phyloP scores from a whole-genome alignment of 768 basidiomycete genomes.

The Leucosporidium scottii region DNA sequence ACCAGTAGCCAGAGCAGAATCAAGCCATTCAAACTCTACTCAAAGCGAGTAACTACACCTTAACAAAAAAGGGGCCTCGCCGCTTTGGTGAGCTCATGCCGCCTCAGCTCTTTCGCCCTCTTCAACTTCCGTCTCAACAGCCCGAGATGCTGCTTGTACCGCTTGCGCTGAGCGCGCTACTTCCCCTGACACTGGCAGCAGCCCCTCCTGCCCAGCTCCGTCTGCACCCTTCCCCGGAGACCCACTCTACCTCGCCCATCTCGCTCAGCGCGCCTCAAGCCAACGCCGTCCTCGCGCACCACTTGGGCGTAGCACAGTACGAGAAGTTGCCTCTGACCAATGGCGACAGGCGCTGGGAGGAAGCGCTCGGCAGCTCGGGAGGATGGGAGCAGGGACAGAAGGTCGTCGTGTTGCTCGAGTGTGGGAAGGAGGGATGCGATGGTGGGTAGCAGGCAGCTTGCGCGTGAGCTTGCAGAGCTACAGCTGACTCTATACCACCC shows the following conservation, averaged over 20 bases:
- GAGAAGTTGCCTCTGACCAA: conserved; percentile 8
- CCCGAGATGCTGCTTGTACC: too few species aligned
- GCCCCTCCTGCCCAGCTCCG: too few species aligned
- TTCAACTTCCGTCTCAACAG: too few species aligned
- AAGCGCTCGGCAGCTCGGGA: not conserved
- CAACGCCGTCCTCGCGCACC: conserved; percentile 31
- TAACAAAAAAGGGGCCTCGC: too few species aligned
- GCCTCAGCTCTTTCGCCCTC: too few species aligned
- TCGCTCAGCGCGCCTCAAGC: conserved; percentile 16
- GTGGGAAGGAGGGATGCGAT: conserved; percentile 13
- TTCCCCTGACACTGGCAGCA: too few species aligned
- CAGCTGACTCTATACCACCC: not conserved
- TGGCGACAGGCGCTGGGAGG: not conserved
- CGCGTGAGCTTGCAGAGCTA: not conserved
- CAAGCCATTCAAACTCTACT: too few species aligned
- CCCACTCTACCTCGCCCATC: not conserved
- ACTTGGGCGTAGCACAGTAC: conserved; percentile 25
- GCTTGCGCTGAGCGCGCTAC: too few species aligned
- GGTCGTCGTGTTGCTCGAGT: conserved; percentile 30
- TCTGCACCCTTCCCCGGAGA: too few species aligned
- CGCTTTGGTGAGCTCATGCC: too few species aligned
- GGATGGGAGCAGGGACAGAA: not conserved
- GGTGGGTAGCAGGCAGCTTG: not conserved
- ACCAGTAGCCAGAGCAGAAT: too few species aligned
- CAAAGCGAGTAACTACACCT: too few species aligned